Conservation (phyloP, 331 rosid species). For the Dryas integrifolia region DNA sequence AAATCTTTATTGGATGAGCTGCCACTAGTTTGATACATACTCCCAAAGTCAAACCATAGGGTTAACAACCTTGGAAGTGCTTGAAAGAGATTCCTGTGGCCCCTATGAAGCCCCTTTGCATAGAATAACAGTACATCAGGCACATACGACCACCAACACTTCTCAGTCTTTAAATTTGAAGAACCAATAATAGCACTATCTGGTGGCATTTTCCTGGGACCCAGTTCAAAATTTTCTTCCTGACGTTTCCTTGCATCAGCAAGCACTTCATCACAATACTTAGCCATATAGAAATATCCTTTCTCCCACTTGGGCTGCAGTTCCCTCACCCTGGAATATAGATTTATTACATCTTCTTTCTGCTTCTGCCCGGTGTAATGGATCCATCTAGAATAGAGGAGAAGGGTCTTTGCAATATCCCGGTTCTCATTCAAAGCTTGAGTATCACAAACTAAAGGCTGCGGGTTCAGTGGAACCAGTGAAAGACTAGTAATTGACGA, state of each 20-base stretch:
- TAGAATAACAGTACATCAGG: conserved; percentile 83
- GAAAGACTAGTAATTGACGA: conserved; percentile 91
- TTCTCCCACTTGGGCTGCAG: conserved; percentile 97
- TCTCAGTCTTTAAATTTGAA: conserved; percentile 63
- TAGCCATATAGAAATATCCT: conserved; percentile 87
- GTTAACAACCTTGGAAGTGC: conserved; percentile 97
- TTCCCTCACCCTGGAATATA: conserved; percentile 85
- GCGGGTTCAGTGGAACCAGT: conserved; percentile 62
- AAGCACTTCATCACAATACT: conserved; percentile 88
- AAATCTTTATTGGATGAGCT: conserved; percentile 57
- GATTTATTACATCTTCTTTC: conserved; percentile 84
- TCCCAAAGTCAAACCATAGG: conserved; percentile 96
- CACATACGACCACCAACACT: conserved; percentile 80
- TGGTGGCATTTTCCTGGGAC: conserved; percentile 51
- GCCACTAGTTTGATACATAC: conserved; percentile 65
- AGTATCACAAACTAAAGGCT: conserved; percentile 53
- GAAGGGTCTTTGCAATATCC: conserved; percentile 84
- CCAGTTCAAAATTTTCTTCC: conserved; percentile 65
- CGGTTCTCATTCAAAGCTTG: conserved; percentile 70
- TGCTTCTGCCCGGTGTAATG: conserved; percentile 99
- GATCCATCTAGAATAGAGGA: conserved; percentile 90
- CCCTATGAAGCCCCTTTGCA: conserved; percentile 92
- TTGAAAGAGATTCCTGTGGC: conserved; percentile 93
- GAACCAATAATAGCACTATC: conserved; percentile 51
- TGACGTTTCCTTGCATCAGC: conserved; percentile 95